phyloP scores from a whole-genome alignment of 2,329 filamentous ascomycete species.

The Exserohilum turcica region DNA sequence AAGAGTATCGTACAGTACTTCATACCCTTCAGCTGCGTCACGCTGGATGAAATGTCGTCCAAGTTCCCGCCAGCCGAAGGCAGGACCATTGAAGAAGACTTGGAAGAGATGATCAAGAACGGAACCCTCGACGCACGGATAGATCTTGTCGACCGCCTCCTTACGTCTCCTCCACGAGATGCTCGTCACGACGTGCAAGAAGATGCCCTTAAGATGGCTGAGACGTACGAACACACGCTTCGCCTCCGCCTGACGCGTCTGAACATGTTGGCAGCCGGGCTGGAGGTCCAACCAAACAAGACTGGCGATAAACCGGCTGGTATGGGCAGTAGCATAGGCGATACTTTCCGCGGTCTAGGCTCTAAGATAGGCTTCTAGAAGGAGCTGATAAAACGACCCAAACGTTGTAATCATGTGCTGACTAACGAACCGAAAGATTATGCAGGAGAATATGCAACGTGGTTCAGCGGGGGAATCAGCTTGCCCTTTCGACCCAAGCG shows the following conservation, averaged over 20 bases:
- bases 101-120: constrained; percentile 76
- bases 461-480: not conserved
- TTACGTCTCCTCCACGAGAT: constrained; percentile 73
- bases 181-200: constrained; percentile 72
- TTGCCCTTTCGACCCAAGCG: not conserved
- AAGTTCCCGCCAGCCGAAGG: constrained; percentile 68
- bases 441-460: not conserved
- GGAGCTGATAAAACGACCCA: too few relatives aligned
- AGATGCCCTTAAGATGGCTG: constrained; percentile 69
- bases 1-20: constrained; percentile 96
- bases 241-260: constrained; percentile 78
- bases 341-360: constrained; percentile 35
- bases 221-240: constrained; percentile 74
- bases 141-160: constrained; percentile 78
- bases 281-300: constrained; percentile 63
- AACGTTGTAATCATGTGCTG: too few relatives aligned
- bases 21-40: constrained; percentile 85
- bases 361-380: constrained; percentile 40
- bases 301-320: constrained; percentile 17
- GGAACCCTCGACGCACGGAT: constrained; percentile 77
- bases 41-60: constrained; percentile 74
- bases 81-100: constrained; percentile 68
- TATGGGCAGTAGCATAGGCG: constrained; percentile 30
- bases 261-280: constrained; percentile 73
- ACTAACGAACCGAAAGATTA: not conserved